Evolutionary conservation across 495 filamentous ascomycete species (phyloP).

Genomic region (Rostrohypoxylon terebratum): DNA sequence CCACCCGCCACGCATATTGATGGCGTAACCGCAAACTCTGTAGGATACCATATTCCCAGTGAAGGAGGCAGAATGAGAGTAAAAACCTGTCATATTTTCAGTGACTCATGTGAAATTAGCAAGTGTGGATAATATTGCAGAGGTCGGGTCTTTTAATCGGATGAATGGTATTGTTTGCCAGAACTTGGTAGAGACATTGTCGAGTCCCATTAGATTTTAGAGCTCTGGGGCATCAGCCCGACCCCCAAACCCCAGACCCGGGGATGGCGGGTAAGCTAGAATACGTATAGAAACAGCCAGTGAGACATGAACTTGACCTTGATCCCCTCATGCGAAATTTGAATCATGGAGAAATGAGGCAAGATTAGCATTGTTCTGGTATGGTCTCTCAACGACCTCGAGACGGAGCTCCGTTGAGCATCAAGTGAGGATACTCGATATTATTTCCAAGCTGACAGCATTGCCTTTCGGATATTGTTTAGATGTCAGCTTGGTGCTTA

Average conservation of each 20-base stretch:
- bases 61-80: neutral
- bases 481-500: neutral
- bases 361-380: neutral
- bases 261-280: neutral
- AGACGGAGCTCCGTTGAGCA: neutral
- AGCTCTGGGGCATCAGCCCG: neutral
- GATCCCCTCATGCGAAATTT: slow-evolving; percentile 2
- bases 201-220: neutral
- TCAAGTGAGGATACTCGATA: neutral
- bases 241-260: neutral
- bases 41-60: neutral
- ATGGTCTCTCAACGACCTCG: slow-evolving; percentile 4
- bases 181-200: neutral
- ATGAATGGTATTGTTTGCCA: neutral
- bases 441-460: neutral
- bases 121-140: neutral
- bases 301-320: too few species aligned
- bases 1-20: neutral
- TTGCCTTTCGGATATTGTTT: neutral
- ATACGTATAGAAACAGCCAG: neutral
- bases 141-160: neutral
- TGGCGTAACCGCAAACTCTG: neutral
- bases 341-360: neutral
- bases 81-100: neutral
- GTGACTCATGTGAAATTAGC: too few species aligned